Percentiles rank a stretch among this genome's conserved stretches.
phyloP scores from a whole-genome alignment of 768 basidiomycete genomes.

The Kwoniella sp. region DNA sequence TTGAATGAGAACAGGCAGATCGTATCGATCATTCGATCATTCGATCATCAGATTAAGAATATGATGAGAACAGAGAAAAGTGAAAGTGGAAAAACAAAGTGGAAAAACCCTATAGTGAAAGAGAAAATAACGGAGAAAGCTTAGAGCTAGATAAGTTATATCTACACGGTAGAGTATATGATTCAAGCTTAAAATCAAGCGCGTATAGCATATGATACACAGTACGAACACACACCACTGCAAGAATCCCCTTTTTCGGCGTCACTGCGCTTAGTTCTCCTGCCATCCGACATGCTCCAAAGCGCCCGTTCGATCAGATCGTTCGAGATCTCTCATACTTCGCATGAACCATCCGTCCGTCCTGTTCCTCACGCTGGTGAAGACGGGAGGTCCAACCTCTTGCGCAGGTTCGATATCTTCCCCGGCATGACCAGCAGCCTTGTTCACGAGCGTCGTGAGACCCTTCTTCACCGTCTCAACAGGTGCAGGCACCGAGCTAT shows the following conservation, averaged over 20 bases:
- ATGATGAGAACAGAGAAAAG: neutral
- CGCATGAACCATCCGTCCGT: constrained; percentile 39
- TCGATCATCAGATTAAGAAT: neutral
- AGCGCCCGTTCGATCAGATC: constrained; percentile 23
- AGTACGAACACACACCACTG: too few relatives aligned
- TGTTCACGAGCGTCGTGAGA: constrained; percentile 23
- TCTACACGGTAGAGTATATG: neutral
- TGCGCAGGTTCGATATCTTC: constrained; percentile 5
- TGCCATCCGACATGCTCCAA: constrained; percentile 22
- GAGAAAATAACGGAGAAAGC: neutral
- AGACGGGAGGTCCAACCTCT: constrained; percentile 24
- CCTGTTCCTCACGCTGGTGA: constrained; percentile 19
- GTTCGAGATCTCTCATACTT: constrained; percentile 37
- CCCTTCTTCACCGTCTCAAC: constrained; percentile 27
- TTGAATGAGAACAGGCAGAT: too few relatives aligned
- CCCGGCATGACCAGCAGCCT: constrained; percentile 20
- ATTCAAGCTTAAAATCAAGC: neutral
- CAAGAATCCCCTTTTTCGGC: neutral
- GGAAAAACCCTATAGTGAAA: neutral
- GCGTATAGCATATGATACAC: neutral
- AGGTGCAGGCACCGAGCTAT: constrained; percentile 11
- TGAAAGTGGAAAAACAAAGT: too few relatives aligned
- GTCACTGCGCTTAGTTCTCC: constrained; percentile 5
- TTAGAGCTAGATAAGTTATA: neutral
- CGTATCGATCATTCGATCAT: neutral